Evolutionary conservation across 192 early-diverging fungal genomes (phyloP), one percentile per base, ranked within the genome.

Genomic region (Paraglomus brasilianum): DNA sequence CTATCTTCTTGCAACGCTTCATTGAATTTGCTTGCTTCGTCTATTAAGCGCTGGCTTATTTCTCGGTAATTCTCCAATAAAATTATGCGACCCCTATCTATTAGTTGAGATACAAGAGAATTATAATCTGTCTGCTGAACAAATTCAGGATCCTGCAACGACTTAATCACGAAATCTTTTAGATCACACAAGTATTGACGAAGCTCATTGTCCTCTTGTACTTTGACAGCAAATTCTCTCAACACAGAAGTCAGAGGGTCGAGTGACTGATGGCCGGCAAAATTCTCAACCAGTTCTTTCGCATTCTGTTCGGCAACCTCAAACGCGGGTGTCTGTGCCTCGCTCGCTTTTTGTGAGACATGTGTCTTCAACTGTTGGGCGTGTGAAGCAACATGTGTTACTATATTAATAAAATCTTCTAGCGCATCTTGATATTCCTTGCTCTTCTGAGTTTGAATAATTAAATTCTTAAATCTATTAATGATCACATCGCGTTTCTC

Each of bases 261-360:
- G 10, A 83, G 76, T 3, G 79, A 77, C 40, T 78, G 65, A 55
- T 75, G 69, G 61, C 77, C 75, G 66, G 84, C 78, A 76, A 85
- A 82, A 70, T 83, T 83, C 66, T 85, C 84, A 39, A 85, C 59
- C 10, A 85, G 73, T 30, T 71, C 21, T 47, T 80, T 79, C 22
- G 84, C 80, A 66, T 78, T 82, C 49, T 58, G 21, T 11, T 68
- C 42, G 24, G 77, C 77, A 40, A 71, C 42, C 11, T 75, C 47
- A 19, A 71, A 40, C 15, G 53, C 5, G 7, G 57, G 17, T 9
- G 14, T 19, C 42, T 69, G 40, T 38, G 46, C 10, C 19, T 58
- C 44, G 8, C 36, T 49, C 0, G 66, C 52, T 39, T 76, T 69
- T 47, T 74, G 48, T 15, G 14, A 46, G 5, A 75, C 61, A n/a